A percentile compares a stretch with the other conserved stretches of the same genome.
Evolutionary conservation across 2,329 filamentous ascomycete species (phyloP).

Genomic region (Sporothrix humicola): DNA sequence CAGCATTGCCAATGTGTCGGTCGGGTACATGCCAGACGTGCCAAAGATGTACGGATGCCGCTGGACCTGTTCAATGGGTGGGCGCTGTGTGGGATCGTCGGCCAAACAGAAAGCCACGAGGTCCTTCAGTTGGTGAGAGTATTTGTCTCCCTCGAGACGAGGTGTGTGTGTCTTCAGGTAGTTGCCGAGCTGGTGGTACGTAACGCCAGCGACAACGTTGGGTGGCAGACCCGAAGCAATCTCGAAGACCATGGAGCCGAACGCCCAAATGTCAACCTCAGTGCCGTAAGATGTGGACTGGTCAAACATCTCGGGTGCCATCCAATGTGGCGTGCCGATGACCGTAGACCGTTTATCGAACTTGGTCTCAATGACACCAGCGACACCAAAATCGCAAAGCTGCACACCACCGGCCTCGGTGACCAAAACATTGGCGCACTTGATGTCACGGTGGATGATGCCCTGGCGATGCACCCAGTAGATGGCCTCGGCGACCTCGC

Average conservation of each 20-base stretch:
- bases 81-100: conserved; percentile 70
- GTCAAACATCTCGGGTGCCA: conserved; percentile 80
- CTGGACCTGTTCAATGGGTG: conserved; percentile 71
- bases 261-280: conserved; percentile 83
- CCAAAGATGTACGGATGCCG: conserved; percentile 71
- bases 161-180: conserved; percentile 68
- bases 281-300: conserved; percentile 67
- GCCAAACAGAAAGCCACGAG: conserved; percentile 76
- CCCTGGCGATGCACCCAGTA: conserved; percentile 71
- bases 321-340: conserved; percentile 84
- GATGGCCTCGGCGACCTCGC: conserved; percentile 68
- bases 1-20: conserved; percentile 65
- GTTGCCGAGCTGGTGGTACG: conserved; percentile 58
- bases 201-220: conserved; percentile 63
- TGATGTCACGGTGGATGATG: conserved; percentile 74
- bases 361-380: conserved; percentile 76
- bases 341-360: conserved; percentile 79
- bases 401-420: conserved; percentile 78
- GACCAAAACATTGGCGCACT: conserved; percentile 80
- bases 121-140: conserved; percentile 70
- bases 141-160: conserved; percentile 72
- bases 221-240: conserved; percentile 80
- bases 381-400: conserved; percentile 84
- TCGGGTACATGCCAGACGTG: conserved; percentile 67
- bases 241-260: conserved; percentile 80